Base-by-base conservation (phyloP, 345 rosid genomes). In the Adansonia digitata region DNA sequence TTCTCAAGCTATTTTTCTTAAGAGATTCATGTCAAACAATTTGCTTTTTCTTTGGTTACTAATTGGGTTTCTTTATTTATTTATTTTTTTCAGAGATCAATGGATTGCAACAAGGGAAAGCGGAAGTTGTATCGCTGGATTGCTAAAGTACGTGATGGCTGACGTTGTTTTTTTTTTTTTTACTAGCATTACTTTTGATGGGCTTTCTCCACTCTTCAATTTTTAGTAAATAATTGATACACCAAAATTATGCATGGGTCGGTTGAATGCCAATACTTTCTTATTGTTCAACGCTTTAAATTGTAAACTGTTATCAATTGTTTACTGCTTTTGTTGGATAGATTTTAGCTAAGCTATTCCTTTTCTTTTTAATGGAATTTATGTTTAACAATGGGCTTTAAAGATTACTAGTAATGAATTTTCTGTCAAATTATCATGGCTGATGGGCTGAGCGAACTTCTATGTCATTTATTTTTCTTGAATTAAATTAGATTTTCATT, bases 41-140 rank as follows among this genome's bases (percentile, higher is more conserved):
- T 3, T 70, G 6, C 5, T 0, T 55, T 26, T 27, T 13, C 18
- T 49, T 49, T 69, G 27, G 17, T 48, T 31, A 8, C 55, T 14
- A 1, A 59, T 66, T 60, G 20, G 17, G 11, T 69, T 61, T 43
- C 3, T 72, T 26, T 27, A 35, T 78, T 62, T 59, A 31, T 2
- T 12, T 43, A 29, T 59, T 17, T 29, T 59, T 60, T 13, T 20
- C 63, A 20, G 27, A 75, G 81, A 71, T 17, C 69, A 45, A 86
- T 82, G 85, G 85, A 83, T 74, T 70, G 69, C 51, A 62, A 57
- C 22, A 46, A 34, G 69, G 74, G 37, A 78, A 63, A 14, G 56
- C 77, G 59, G 72, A 64, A 24, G 73, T 20, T 73, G 52, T 49
- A 12, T 57, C 4, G 2, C n/a, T 34, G 68, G 74, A 31, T 63